Evolutionary conservation across 1,139 yeast genomes (phyloP).

Genomic region (Hyphopichia burtonii): DNA sequence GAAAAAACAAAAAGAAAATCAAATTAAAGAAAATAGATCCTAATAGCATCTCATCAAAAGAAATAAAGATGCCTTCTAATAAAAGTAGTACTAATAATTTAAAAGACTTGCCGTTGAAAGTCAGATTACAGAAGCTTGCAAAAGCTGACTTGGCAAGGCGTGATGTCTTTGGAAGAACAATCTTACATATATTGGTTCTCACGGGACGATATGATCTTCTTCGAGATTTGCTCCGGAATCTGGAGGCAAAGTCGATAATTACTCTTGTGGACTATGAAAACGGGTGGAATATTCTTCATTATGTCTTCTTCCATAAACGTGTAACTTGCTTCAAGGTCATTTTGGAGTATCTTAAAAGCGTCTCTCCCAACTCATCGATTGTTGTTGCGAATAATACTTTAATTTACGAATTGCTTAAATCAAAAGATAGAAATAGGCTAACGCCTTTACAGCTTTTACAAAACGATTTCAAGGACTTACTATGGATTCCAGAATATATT

Average conservation of each 20-base stretch:
- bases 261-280: conserved; percentile 64
- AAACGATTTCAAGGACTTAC: conserved; percentile 40
- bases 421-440: conserved; percentile 65
- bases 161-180: conserved; percentile 74
- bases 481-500: conserved; percentile 47
- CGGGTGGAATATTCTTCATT: conserved; percentile 83
- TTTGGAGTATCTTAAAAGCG: conserved; percentile 31
- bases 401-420: conserved; percentile 42
- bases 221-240: conserved; percentile 45
- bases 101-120: neutral
- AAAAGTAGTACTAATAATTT: neutral
- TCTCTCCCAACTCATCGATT: conserved; percentile 11
- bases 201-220: conserved; percentile 51
- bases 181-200: conserved; percentile 58
- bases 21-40: no score
- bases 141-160: conserved; percentile 47
- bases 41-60: neutral
- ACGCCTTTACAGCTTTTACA: conserved; percentile 62
- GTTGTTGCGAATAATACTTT: conserved; percentile 20
- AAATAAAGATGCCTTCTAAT: neutral
- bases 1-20: no score
- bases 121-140: conserved; percentile 22
- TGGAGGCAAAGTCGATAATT: conserved; percentile 36
- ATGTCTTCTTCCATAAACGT: conserved; percentile 59
- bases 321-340: conserved; percentile 55